Evolutionary conservation across 345 rosid genomes (phyloP), one percentile per base, ranked within the genome.

Genomic region (Murraya paniculata): DNA sequence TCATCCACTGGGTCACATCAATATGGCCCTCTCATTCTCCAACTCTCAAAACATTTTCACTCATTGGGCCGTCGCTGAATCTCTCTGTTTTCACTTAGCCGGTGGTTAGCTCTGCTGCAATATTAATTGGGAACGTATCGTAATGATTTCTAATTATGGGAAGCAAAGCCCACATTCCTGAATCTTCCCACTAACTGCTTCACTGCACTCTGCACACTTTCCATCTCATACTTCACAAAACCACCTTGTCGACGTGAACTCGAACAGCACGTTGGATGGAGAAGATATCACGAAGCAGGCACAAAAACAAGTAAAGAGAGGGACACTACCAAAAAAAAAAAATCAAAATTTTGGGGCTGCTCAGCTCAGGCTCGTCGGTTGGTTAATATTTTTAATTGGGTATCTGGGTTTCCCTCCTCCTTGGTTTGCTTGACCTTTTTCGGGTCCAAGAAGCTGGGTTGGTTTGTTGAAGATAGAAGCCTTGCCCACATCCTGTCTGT

Each of bases 401-500:
- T 70, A 27, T 79, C 38, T 33, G 57, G 28, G 22, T 50, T 27
- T 66, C 73, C 79, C 38, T 79, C 65, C 45, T 31, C 73, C 69
- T 83, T 81, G 56, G 77, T 69, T 28, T 72, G 81, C 1, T 41
- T 33, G 59, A 83, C 38, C 65, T 80, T 85, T 78, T 81, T 80
- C 1, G 72, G 84, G 74, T 79, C 68, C 79, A 87, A 56, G 87
- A 92, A 92, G 80, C 94, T 90, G n/a, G 97, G 97, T 82, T 92
- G 97, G 70, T 88, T 83, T n/a, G 97, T 90, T 50, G 94, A 89
- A 35, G 91, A 89, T 22, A 90, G 90, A 45, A 90, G 87, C 78
- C 97, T 84, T 18, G 97, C 97, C 97, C 97, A 92, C 93, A 90
- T 90, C 75, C 94, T 87, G 81, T 92, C 93, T 7, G 93, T 89